Conservation (phyloP, 805 yeast genomes). For the Wickerhamomyces canadensis region DNA sequence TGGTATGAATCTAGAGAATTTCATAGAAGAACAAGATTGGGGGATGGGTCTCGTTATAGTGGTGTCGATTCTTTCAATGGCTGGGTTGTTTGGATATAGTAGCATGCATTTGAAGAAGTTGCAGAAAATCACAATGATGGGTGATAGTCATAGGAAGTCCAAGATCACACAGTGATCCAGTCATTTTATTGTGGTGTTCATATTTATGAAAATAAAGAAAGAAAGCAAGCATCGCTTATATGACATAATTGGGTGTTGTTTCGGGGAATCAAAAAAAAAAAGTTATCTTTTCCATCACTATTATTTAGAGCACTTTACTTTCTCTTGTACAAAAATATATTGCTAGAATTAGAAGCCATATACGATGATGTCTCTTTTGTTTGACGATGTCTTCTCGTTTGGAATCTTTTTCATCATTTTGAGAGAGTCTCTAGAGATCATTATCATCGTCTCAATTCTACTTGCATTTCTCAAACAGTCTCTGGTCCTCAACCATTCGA, state of each 20-base stretch:
- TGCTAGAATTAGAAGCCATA: no score
- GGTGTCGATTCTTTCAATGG: conserved; percentile 36
- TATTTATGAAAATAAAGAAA: background rate
- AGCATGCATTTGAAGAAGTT: conserved; percentile 54
- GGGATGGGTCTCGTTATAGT: conserved; percentile 56
- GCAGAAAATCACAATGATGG: conserved; percentile 69
- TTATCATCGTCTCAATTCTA: conserved; percentile 69
- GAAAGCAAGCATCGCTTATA: background rate
- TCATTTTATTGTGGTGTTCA: no score
- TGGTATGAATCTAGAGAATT: conserved; percentile 95
- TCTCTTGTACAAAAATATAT: no score
- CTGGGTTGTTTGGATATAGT: conserved; percentile 46
- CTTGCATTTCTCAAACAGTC: conserved; percentile 67
- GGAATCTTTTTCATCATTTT: conserved; percentile 70
- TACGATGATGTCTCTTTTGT: no score
- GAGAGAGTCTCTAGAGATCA: conserved; percentile 70
- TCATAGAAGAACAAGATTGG: conserved; percentile 72
- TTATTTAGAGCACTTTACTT: no score
- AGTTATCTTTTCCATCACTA: conserved; percentile 1
- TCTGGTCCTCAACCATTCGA: conserved; percentile 32
- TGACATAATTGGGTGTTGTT: no score
- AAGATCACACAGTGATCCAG: conserved; percentile 8
- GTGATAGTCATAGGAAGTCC: conserved; percentile 21
- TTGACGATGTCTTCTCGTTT: conserved; percentile 55
- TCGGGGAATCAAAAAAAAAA: background rate